Conservation (phyloP, 495 filamentous ascomycete genomes). For the Lasiosphaeriaceae sp. region DNA sequence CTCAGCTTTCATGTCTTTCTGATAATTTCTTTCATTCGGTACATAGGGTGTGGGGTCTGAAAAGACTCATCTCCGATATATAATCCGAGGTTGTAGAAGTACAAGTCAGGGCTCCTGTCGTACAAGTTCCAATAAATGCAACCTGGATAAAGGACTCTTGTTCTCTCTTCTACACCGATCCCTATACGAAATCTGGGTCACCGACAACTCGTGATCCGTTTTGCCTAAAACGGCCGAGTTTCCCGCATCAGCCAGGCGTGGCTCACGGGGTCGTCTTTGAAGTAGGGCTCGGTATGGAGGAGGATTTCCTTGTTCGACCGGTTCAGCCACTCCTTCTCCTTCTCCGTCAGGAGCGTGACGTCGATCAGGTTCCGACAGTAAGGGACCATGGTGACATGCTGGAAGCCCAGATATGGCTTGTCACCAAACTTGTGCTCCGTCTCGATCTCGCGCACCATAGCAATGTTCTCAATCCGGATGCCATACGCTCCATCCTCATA, state of each 20-base stretch:
- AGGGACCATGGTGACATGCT: constrained; percentile 96
- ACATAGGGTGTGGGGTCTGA: neutral
- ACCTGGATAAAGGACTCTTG: no score
- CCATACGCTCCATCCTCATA: constrained; percentile 97
- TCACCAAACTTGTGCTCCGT: constrained; percentile 87
- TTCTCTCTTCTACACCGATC: no score
- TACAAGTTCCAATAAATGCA: no score
- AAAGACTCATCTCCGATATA: neutral
- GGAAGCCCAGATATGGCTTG: constrained; percentile 89
- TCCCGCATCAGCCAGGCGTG: constrained; percentile 83
- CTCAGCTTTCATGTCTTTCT: constrained; percentile 68
- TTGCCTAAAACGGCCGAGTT: constrained; percentile 52
- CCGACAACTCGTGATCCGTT: no score
- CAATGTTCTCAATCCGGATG: constrained; percentile 95
- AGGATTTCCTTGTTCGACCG: constrained; percentile 77
- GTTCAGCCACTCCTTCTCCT: constrained; percentile 84
- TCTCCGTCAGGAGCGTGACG: constrained; percentile 61
- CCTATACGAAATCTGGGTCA: no score
- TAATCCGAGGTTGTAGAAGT: no score
- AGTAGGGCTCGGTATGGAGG: constrained; percentile 78
- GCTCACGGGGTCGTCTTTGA: constrained; percentile 65
- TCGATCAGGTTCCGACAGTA: constrained; percentile 90
- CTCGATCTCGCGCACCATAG: constrained; percentile 82
- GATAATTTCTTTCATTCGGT: neutral
- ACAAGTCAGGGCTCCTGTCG: no score